A percentile compares a stretch with the other conserved stretches of the same genome.
These are phyloP conservation scores for Boletus fagicola DNA, from an alignment of 768 basidiomycete genomes.

Conservation along the genomic window DNA sequence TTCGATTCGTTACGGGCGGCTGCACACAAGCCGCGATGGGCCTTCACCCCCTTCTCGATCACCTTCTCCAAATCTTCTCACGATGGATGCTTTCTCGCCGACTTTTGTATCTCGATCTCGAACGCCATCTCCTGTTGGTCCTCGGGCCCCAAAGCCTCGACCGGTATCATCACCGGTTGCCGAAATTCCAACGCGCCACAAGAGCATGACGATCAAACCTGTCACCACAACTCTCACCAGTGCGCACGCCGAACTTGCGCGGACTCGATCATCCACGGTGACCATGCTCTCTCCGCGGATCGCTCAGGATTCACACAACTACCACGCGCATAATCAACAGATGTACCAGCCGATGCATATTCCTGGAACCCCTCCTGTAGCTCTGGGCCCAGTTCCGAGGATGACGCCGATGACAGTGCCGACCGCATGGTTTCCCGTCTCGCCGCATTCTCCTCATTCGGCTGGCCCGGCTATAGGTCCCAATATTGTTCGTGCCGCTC, in stretches of 20 bases:
- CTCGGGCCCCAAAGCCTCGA: slow-evolving; percentile 38
- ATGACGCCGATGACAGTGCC: slow-evolving; percentile 5
- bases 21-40: slow-evolving; percentile 28
- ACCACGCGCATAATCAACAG: slow-evolving; percentile 32
- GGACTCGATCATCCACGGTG: slow-evolving; percentile 32
- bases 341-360: slow-evolving; percentile 33
- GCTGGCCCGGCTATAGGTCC: slow-evolving; percentile 16
- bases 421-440: slow-evolving; percentile 20
- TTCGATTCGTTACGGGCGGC: slow-evolving; percentile 9
- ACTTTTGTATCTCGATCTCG: slow-evolving; percentile 37
- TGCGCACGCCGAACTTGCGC: slow-evolving; percentile 22
- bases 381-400: slow-evolving; percentile 1
- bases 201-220: slow-evolving; percentile 31
- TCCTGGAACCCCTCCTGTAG: slow-evolving; percentile 19
- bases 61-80: slow-evolving; percentile 26
- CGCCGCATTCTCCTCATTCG: slow-evolving; percentile 8
- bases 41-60: slow-evolving; percentile 31
- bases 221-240: slow-evolving; percentile 15
- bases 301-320: slow-evolving; percentile 31
- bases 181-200: slow-evolving; percentile 31
- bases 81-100: slow-evolving; percentile 14
- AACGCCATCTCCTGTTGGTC: slow-evolving; percentile 51
- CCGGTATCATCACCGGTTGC: slow-evolving; percentile 31
- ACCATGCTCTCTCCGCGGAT: slow-evolving; percentile 25
- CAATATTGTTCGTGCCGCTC: slow-evolving; percentile 11